These are phyloP conservation scores for Zymoseptoria passerinii DNA, from an alignment of 2,329 filamentous ascomycete genomes.

Conservation along the genomic window DNA sequence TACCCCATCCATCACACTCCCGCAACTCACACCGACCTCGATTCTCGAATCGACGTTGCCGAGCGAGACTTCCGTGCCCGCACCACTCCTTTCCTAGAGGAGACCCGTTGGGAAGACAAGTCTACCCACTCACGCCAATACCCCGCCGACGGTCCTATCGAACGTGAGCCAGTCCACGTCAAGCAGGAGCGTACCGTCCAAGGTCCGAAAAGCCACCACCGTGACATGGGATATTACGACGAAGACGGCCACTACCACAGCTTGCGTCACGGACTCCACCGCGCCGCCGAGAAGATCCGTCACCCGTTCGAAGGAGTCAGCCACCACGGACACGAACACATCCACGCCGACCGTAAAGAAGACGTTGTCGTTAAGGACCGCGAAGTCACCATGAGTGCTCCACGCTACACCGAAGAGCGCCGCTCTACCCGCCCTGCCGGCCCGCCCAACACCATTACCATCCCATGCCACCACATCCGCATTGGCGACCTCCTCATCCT, in stretches of 20 bases:
- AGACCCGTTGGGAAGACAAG: constrained; percentile 35
- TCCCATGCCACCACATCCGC: constrained; percentile 99
- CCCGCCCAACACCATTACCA: constrained; percentile 78
- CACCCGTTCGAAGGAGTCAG: constrained; percentile 52
- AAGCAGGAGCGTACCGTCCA: constrained; percentile 46
- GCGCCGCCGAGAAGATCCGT: constrained; percentile 56
- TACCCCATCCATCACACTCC: constrained; percentile 40
- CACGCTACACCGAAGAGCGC: constrained; percentile 24
- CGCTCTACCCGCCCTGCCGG: constrained; percentile 17
- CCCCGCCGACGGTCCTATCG: constrained; percentile 32
- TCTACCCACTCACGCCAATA: constrained; percentile 32
- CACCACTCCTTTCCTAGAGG: constrained; percentile 31
- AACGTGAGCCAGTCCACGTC: constrained; percentile 33
- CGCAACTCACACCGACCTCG: constrained; percentile 45
- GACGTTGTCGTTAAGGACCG: constrained; percentile 45
- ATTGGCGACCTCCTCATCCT: constrained; percentile 98
- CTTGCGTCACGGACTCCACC: constrained; percentile 62
- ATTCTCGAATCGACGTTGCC: constrained; percentile 49
- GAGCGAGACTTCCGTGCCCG: constrained; percentile 41
- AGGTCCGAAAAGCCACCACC: constrained; percentile 36
- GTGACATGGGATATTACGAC: constrained; percentile 74
- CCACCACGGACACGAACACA: constrained; percentile 42
- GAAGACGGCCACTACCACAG: constrained; percentile 68
- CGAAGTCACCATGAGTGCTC: constrained; percentile 34
- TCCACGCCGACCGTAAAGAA: constrained; percentile 30